Percentiles rank a stretch among this genome's conserved stretches.
These are phyloP conservation scores for Bipolaris victoriae DNA, from an alignment of 2,329 filamentous ascomycete species.

Conservation along the genomic window DNA sequence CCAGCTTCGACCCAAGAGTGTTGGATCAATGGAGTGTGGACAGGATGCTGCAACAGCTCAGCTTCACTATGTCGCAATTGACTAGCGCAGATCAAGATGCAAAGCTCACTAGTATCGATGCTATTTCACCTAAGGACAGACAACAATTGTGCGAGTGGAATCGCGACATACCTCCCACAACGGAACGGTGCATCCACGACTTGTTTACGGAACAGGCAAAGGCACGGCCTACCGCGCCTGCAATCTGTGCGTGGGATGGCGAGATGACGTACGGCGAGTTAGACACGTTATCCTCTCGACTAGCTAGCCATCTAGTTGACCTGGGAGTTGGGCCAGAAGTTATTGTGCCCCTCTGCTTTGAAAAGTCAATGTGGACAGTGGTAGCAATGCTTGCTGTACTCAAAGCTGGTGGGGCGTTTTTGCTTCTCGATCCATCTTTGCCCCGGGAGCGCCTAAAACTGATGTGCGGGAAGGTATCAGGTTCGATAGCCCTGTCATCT, in stretches of 20 bases:
- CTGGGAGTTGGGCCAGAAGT: constrained; percentile 15
- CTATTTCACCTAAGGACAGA: background rate
- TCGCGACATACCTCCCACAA: background rate
- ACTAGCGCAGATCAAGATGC: background rate
- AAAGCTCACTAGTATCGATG: background rate
- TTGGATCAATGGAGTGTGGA: constrained; percentile 10
- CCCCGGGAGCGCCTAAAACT: constrained; percentile 37
- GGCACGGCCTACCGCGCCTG: constrained; percentile 17
- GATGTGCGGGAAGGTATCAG: constrained; percentile 30
- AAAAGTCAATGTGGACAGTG: constrained; percentile 30
- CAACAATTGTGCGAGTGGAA: background rate
- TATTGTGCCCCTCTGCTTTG: constrained; percentile 31
- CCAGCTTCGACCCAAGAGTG: constrained; percentile 19
- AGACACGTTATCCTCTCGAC: background rate
- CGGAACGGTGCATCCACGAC: constrained; percentile 21
- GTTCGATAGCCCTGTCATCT: background rate
- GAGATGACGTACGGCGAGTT: constrained; percentile 6
- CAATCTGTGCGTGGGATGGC: constrained; percentile 25
- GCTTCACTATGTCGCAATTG: constrained; percentile 23
- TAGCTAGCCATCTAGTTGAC: constrained; percentile 15
- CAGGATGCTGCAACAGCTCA: constrained; percentile 19
- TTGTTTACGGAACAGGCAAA: constrained; percentile 14
- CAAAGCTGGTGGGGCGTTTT: constrained; percentile 53
- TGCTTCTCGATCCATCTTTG: constrained; percentile 40
- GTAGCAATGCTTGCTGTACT: constrained; percentile 51